Conservation (phyloP, 176 grass and related monocot species). For the Microstegium vimineum region DNA sequence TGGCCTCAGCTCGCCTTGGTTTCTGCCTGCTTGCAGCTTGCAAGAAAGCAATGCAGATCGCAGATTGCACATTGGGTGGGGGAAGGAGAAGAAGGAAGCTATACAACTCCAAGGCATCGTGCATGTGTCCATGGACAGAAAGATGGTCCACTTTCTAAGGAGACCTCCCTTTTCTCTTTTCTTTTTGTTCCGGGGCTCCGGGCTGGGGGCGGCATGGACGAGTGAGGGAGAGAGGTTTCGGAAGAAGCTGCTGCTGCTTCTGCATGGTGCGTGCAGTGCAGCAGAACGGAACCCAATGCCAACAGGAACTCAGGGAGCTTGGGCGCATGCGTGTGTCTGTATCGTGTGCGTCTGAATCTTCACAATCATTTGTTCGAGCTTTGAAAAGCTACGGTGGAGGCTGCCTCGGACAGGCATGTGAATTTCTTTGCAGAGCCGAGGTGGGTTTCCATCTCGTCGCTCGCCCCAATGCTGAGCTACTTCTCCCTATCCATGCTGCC, state of each 20-base stretch:
- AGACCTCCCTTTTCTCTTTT: background rate
- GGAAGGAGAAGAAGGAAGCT: no score
- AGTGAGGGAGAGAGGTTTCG: background rate
- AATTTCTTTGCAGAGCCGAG: no score
- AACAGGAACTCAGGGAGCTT: background rate
- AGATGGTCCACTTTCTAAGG: constrained; percentile 28
- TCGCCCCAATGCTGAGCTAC: background rate
- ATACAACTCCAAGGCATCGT: background rate
- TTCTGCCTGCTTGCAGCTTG: background rate
- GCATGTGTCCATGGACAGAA: constrained; percentile 22
- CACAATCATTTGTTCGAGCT: no score
- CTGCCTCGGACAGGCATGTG: constrained; percentile 26
- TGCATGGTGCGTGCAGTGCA: background rate
- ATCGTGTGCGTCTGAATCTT: constrained; percentile 10
- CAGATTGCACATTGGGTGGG: no score
- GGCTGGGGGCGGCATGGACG: no score
- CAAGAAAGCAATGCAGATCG: background rate
- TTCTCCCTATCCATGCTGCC: background rate
- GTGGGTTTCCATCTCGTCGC: constrained; percentile 30
- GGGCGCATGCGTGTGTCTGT: constrained; percentile 9
- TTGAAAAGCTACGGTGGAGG: constrained; percentile 6
- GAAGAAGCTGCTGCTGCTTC: no score
- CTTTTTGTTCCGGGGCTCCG: constrained; percentile 21
- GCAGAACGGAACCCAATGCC: background rate
- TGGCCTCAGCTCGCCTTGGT: background rate